Conservation (phyloP, 257 asterid species). For the Fraxinus americana region DNA sequence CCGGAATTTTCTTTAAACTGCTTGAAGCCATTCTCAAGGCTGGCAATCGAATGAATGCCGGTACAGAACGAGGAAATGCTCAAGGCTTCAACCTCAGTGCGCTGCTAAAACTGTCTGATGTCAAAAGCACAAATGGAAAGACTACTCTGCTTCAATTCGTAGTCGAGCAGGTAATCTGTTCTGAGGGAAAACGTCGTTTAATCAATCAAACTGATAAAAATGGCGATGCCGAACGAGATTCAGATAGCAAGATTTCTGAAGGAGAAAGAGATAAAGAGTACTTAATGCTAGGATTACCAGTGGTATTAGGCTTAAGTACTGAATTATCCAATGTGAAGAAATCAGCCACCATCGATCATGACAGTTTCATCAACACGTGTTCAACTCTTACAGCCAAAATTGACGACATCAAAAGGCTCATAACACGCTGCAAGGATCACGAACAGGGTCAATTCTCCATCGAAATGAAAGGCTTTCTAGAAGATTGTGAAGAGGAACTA, state of each 20-base stretch:
- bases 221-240: conserved; percentile 10
- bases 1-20: conserved; percentile 67
- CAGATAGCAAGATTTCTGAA: conserved; percentile 22
- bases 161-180: conserved; percentile 69
- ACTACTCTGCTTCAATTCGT: conserved; percentile 81
- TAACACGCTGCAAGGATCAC: conserved; percentile 36
- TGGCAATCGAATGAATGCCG: conserved; percentile 84
- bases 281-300: conserved; percentile 56
- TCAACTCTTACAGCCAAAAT: conserved; percentile 43
- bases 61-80: conserved; percentile 81
- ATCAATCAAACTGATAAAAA: conserved; percentile 18
- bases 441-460: conserved; percentile 46
- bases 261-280: conserved; percentile 45
- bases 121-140: conserved; percentile 76
- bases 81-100: conserved; percentile 73
- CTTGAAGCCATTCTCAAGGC: conserved; percentile 89
- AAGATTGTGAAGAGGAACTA: conserved; percentile 73
- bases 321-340: conserved; percentile 63
- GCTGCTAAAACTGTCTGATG: conserved; percentile 59
- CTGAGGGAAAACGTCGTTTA: conserved; percentile 63
- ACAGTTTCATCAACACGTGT: conserved; percentile 42
- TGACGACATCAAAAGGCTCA: conserved; percentile 43
- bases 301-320: conserved; percentile 37
- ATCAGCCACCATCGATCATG: conserved; percentile 60
- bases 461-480: conserved; percentile 70